Base-by-base conservation (phyloP, 2,329 filamentous ascomycete genomes). In the Coniella lustricola region DNA sequence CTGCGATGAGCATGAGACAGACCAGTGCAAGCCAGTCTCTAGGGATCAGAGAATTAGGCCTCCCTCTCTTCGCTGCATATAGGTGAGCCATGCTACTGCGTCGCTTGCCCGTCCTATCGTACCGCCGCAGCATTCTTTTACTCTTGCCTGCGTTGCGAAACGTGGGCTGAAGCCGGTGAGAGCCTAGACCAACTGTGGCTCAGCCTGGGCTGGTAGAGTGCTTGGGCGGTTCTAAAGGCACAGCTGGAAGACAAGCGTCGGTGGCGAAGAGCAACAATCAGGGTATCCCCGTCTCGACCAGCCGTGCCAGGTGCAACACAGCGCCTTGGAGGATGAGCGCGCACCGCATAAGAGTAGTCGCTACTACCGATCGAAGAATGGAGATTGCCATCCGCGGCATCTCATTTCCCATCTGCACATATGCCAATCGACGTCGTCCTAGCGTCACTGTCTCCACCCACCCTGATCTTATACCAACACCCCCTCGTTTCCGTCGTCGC, bases 161-260 rank as follows among this genome's bases (percentile, higher is more conserved):
- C n/a, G n/a, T n/a, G n/a, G n/a, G n/a, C 36, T 13, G 14, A n/a
- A 21, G 42, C 21, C 31, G 37, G 39, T 39, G 42, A 29, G 38
- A 44, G 54, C 50, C 54, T 54, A 55, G 55, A 56, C 54, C 49
- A 52, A 56, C 17, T 56, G 55, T 56, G 55, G 55, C 55, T 56
- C 53, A 54, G 51, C 45, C 35, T 48, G 14, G 37, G 42, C 45
- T 18, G 10, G 25, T 10, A 29, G 44, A 45, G 35, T 21, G 18
- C 22, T 29, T 29, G 25, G 25, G 25, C 25, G 10, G 5, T 29
- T 5, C 25, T 29, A 5, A 10, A 10, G 36, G 22, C 4, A 34
- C 22, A 44, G 25, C 29, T 18, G 3, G 12, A 22, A 13, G 35
- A 25, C 5, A 17, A 29, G 22, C 13, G 39, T 36, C 22, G 43